Base-by-base conservation (phyloP, 257 asterid species). In the Fraxinus pennsylvanica region DNA sequence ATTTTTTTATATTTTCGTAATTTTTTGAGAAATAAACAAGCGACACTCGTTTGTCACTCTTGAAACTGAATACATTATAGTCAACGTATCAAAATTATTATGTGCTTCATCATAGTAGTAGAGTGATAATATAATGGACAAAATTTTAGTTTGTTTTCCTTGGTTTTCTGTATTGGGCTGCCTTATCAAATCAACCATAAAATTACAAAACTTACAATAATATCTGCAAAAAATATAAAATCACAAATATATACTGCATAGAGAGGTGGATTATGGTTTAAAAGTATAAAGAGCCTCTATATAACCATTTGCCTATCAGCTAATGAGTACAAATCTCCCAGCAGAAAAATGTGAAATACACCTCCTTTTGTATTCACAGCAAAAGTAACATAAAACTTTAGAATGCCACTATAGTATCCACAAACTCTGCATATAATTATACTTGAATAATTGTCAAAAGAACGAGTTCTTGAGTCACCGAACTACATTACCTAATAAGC, bases 401-500 rank as follows among this genome's bases (percentile, higher is more conserved):
- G 14, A 45, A 65, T 61, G 35, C 78, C 74, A 75, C 36, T 74
- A 38, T 50, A 70, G 71, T 33, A 78, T 81, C 43, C 78, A 74
- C 43, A 81, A 35, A 50, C 81, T 61, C 57, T 76, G 67, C 38
- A 68, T 47, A 59, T 69, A 47, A 25, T 47, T 54, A 79, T 65
- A 45, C 74, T 50, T 39, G 33, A 50, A 59, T 43, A 59, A 81
- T 47, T 57, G 54, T 36, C 29, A 73, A 61, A 71, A 67, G 57
- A 66, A 22, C 35, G 30, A 19, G 29, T 21, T 36, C 21, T 72
- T 21, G 14, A 54, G 33, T 78, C 74, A 89, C 68, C 76, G 72
- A 63, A 71, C 88, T 57, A 74, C 70, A 78, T 84, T 87, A 74
- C 82, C 84, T 76, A 89, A 65, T 76, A 91, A 88, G 78, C 83